Conservation (phyloP, 495 filamentous ascomycete genomes). For the Aspergillus asperescens region DNA sequence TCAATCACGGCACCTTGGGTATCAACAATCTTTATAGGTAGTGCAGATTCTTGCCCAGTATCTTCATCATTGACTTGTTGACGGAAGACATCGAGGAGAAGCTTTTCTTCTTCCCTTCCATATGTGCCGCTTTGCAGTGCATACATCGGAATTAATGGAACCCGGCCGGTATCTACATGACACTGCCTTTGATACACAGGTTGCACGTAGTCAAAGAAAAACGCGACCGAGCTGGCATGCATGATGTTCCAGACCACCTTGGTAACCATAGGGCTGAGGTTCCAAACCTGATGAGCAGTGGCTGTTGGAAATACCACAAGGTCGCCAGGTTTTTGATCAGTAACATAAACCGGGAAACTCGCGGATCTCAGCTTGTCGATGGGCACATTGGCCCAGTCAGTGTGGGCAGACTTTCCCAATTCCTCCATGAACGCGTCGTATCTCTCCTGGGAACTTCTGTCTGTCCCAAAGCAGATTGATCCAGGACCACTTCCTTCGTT, state of each 20-base stretch:
- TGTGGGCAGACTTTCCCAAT: conserved; percentile 20
- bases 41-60: not conserved
- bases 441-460: conserved; percentile 13
- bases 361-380: conserved; percentile 12
- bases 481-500: conserved; percentile 8
- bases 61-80: conserved; percentile 17
- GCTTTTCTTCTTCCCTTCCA: not conserved
- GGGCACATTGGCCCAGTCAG: conserved; percentile 21
- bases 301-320: conserved; percentile 22
- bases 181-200: conserved; percentile 20
- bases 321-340: conserved; percentile 19
- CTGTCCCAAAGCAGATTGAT: conserved; percentile 22
- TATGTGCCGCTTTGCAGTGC: conserved; percentile 1
- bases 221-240: conserved; percentile 15
- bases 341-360: conserved; percentile 22
- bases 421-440: conserved; percentile 22
- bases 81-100: conserved; percentile 11
- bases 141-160: conserved; percentile 18
- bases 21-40: conserved; percentile 13
- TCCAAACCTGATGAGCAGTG: conserved; percentile 24
- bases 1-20: conserved; percentile 22
- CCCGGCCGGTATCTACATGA: conserved; percentile 20
- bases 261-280: conserved; percentile 18
- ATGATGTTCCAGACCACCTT: conserved; percentile 25
- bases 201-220: conserved; percentile 21